Base-by-base conservation (phyloP, 306 rosid genomes). In the Purshia tridentata region DNA sequence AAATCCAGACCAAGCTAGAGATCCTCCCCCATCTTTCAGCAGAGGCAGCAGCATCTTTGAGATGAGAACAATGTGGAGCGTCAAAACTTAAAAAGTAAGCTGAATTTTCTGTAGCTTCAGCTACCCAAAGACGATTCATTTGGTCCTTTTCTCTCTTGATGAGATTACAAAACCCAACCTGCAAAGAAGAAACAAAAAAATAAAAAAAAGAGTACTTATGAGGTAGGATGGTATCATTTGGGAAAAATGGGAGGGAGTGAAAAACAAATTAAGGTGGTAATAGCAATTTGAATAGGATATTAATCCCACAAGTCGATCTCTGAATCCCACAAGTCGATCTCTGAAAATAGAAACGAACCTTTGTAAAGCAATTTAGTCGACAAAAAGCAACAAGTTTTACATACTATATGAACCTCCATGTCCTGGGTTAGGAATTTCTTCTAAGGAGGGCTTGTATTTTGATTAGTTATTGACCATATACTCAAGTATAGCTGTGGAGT, bases 121-220 rank as follows among this genome's bases (percentile, higher is more conserved):
- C 96, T 65, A 88, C 90, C 98, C 96, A 89, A 16, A 88, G 80
- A 75, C 54, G 77, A 79, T 91, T 89, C 57, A 29, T 58, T 29
- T 85, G 84, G 78, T 94, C 98, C 81, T 85, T 86, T 57, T 78
- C 82, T 70, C 71, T 93, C 85, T 86, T 94, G 9, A 82, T 78
- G 72, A 91, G 90, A 87, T 91, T 91, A 82, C 87, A 89, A 76
- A 93, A 88, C 69, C 92, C 90, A 75, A 86, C 96, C 98, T 94
- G 90, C 77, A 81, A 47, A 56, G 77, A 46, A 55, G 67, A 46
- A 71, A 59, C 4, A 46, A 37, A 50, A 40, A 18, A 69, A 60
- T 29, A 29, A 29, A 29, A 29, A 29, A 3, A 29, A 29, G 35
- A 29, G 35, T 29, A 10, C 50, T 41, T 70, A 18, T 3, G 20